Percentiles rank a stretch among this genome's conserved stretches.
phyloP scores from a whole-genome alignment of 1,284 basidiomycete genomes.

The Amylostereum areolatum region DNA sequence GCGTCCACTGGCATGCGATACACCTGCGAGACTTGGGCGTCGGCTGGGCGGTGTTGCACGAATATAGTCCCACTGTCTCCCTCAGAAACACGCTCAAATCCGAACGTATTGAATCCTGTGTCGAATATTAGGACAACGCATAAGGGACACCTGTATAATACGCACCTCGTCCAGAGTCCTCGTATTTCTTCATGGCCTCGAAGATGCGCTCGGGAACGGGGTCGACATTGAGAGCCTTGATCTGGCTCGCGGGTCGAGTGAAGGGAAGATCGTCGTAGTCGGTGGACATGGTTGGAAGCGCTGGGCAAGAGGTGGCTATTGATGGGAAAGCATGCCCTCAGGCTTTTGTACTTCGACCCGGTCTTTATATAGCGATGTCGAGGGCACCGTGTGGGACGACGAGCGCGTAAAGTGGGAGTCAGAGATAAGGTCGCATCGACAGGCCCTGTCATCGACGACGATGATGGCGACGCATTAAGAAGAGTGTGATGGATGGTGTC shows the following conservation, averaged over 20 bases:
- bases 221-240: constrained; percentile 28
- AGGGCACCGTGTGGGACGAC: no score
- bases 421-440: no score
- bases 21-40: constrained; percentile 29
- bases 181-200: constrained; percentile 27
- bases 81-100: constrained; percentile 6
- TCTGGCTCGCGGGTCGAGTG: constrained; percentile 25
- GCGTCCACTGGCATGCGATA: constrained; percentile 25
- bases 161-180: constrained; percentile 28
- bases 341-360: no score
- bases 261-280: constrained; percentile 11
- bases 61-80: no score
- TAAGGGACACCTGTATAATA: constrained; percentile 13
- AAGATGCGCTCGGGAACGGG: constrained; percentile 23
- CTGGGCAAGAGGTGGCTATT: no score
- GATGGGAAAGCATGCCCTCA: no score
- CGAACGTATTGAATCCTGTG: constrained; percentile 3
- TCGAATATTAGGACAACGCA: neutral
- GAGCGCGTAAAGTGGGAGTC: no score
- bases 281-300: neutral
- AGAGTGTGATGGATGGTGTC: no score
- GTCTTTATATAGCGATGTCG: no score
- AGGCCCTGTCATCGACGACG: no score
- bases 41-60: constrained; percentile 26
- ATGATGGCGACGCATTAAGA: no score